Evolutionary conservation across 306 rosid genomes (phyloP).

Genomic region (Dryas drummondii): DNA sequence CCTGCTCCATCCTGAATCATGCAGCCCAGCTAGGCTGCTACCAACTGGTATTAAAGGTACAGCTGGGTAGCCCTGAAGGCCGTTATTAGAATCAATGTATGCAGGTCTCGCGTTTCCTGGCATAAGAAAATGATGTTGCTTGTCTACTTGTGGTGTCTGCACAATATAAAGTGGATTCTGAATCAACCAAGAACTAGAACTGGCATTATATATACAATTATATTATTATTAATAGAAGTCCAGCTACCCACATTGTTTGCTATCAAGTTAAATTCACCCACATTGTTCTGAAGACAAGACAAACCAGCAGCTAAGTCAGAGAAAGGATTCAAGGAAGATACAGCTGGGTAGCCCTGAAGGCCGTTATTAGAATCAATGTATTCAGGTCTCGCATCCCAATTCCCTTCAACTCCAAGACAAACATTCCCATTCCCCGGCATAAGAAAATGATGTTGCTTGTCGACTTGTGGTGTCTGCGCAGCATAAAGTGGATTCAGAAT

Average conservation of each 20-base stretch:
- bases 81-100: not conserved
- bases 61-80: not conserved
- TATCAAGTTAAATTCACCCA: too few species aligned
- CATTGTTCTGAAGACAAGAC: constrained; percentile 27
- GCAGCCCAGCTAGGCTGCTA: constrained; percentile 2
- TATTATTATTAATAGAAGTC: constrained; percentile 6
- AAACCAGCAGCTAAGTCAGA: constrained; percentile 11
- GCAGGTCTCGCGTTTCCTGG: not conserved
- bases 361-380: not conserved
- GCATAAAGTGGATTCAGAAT: constrained; percentile 12
- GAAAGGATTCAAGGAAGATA: constrained; percentile 17
- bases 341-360: not conserved
- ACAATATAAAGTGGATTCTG: constrained; percentile 19
- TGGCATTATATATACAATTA: not conserved
- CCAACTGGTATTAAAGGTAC: not conserved
- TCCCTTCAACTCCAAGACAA: not conserved
- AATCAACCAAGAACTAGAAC: not conserved
- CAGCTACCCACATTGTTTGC: not conserved
- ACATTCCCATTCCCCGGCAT: not conserved
- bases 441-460: constrained; percentile 1
- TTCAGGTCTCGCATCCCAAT: not conserved
- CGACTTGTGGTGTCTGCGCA: constrained; percentile 22
- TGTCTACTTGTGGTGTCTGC: constrained; percentile 19
- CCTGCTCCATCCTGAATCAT: constrained; percentile 9
- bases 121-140: constrained; percentile 2